Conservation (phyloP, 257 asterid genomes). For the Striga asiatica region DNA sequence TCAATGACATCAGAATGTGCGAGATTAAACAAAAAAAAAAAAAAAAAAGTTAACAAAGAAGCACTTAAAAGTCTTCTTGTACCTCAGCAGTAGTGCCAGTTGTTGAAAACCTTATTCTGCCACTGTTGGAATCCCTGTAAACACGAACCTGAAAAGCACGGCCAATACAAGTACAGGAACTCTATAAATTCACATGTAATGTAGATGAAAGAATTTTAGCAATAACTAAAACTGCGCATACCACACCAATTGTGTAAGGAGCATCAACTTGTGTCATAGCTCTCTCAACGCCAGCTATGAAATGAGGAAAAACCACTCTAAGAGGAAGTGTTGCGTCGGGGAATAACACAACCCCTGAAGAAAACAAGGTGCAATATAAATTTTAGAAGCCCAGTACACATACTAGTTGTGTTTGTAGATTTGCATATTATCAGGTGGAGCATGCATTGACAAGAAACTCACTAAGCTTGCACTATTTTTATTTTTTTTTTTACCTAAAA, state of each 20-base stretch:
- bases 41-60: constrained; percentile 1
- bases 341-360: constrained; percentile 82
- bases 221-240: constrained; percentile 26
- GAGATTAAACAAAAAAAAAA: not conserved
- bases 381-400: constrained; percentile 1
- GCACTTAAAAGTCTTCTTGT: constrained; percentile 7
- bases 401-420: not conserved
- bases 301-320: constrained; percentile 61
- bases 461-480: not conserved
- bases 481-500: not conserved
- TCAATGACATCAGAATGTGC: not conserved
- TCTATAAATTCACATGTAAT: constrained; percentile 1
- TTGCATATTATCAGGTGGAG: not conserved
- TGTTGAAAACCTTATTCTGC: constrained; percentile 46
- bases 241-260: constrained; percentile 84
- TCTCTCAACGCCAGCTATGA: constrained; percentile 75
- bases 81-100: constrained; percentile 98
- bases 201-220: constrained; percentile 9
- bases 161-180: constrained; percentile 12
- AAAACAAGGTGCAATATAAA: constrained; percentile 9
- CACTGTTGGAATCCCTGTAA: constrained; percentile 41
- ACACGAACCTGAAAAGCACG: constrained; percentile 55
- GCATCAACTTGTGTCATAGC: constrained; percentile 72
- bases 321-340: constrained; percentile 97
- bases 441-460: constrained; percentile 9